Evolutionary conservation across 495 filamentous ascomycete genomes (phyloP).

Genomic region (Penicillium dipodomyicola): DNA sequence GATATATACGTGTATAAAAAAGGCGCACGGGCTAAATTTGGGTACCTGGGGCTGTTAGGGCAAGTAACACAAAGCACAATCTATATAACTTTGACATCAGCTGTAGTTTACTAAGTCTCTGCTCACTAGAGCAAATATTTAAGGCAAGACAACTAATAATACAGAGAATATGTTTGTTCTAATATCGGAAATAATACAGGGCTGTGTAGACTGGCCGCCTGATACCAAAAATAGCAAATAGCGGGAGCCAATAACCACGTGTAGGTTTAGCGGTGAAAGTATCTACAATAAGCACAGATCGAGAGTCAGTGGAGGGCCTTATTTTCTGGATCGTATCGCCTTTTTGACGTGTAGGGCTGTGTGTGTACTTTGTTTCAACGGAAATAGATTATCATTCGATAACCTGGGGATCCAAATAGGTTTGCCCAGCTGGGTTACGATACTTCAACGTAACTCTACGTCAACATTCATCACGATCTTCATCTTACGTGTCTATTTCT

Average conservation of each 20-base stretch:
- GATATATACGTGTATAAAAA: neutral
- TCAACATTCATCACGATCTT: slow-evolving; percentile 1
- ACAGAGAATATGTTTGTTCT: neutral
- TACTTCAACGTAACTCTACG: slow-evolving; percentile 3
- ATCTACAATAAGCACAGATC: neutral
- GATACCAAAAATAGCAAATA: neutral
- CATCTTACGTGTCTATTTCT: neutral
- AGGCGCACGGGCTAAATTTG: neutral
- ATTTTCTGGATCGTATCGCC: neutral
- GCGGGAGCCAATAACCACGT: neutral
- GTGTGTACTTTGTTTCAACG: neutral
- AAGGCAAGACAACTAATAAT: neutral
- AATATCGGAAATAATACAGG: neutral
- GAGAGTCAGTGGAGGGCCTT: neutral
- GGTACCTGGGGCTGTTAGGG: neutral
- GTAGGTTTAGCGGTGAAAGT: neutral
- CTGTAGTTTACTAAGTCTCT: neutral
- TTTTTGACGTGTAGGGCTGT: neutral
- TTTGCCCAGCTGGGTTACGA: neutral
- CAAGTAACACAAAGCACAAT: neutral
- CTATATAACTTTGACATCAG: neutral
- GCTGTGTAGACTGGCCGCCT: slow-evolving; percentile 3
- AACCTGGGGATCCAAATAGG: neutral
- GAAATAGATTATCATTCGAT: neutral
- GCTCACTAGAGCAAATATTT: neutral